Conservation (phyloP, 768 basidiomycete species). For the Leucocoprinus sp. region DNA sequence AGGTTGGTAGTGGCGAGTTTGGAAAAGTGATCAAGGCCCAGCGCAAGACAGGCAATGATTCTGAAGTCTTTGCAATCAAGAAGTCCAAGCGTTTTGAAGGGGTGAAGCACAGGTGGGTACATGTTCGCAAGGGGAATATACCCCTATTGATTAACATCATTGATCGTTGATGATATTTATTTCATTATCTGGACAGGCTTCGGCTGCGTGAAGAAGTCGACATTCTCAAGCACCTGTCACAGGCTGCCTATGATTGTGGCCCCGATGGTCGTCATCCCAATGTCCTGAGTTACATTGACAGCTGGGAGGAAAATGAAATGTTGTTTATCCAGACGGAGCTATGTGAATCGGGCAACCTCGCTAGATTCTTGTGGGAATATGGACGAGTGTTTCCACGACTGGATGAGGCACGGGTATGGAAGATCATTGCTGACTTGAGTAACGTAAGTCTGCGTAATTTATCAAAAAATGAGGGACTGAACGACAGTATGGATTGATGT, state of each 20-base stretch:
- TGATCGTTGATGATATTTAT: conserved; percentile 2
- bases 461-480: conserved; percentile 16
- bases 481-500: conserved; percentile 13
- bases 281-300: conserved; percentile 83
- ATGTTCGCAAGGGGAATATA: conserved; percentile 11
- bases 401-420: conserved; percentile 94
- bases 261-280: conserved; percentile 56
- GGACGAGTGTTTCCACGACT: conserved; percentile 77
- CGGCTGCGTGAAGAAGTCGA: conserved; percentile 94
- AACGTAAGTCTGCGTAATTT: conserved; percentile 50
- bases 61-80: conserved; percentile 78
- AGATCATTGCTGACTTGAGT: conserved; percentile 84
- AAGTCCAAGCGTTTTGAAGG: conserved; percentile 92
- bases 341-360: conserved; percentile 88
- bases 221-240: conserved; percentile 69
- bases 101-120: conserved; percentile 73
- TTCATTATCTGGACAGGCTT: conserved; percentile 35
- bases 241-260: conserved; percentile 30
- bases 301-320: conserved; percentile 89
- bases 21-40: conserved; percentile 85
- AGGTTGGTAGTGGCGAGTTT: conserved; percentile 88
- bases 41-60: conserved; percentile 48
- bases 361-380: conserved; percentile 85
- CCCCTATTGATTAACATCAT: conserved; percentile 11
- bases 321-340: conserved; percentile 93